A percentile compares a stretch with the other conserved stretches of the same genome.
Evolutionary conservation across 2,329 filamentous ascomycete species (phyloP).

Genomic region (Neonectria neomacrospora): DNA sequence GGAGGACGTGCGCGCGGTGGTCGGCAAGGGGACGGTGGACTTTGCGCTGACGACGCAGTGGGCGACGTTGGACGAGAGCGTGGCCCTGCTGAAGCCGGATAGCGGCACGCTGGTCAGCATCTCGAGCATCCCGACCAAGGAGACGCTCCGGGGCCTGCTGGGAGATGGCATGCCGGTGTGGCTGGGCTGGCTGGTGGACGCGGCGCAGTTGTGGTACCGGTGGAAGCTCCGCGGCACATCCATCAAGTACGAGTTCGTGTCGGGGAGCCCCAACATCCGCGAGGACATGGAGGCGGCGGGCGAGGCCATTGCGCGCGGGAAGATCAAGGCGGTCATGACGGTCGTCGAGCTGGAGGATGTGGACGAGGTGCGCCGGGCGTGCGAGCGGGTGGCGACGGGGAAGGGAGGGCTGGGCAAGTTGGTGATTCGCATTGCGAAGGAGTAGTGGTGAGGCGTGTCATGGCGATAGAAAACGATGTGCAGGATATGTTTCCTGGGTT

Average conservation of each 20-base stretch:
- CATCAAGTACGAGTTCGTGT: slow-evolving; percentile 58
- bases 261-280: slow-evolving; percentile 53
- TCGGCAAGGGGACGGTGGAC: slow-evolving; percentile 59
- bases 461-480: not conserved
- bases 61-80: slow-evolving; percentile 49
- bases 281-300: slow-evolving; percentile 57
- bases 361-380: slow-evolving; percentile 54
- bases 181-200: slow-evolving; percentile 50
- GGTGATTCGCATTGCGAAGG: slow-evolving; percentile 39
- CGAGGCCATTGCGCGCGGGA: slow-evolving; percentile 54
- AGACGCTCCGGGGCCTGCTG: slow-evolving; percentile 45
- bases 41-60: slow-evolving; percentile 62
- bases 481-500: not conserved
- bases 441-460: not conserved
- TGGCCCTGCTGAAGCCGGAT: slow-evolving; percentile 53
- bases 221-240: slow-evolving; percentile 57
- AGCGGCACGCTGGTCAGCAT: slow-evolving; percentile 57
- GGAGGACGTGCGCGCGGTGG: slow-evolving; percentile 49
- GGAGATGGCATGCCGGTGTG: slow-evolving; percentile 51
- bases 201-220: slow-evolving; percentile 54
- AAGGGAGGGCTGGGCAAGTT: slow-evolving; percentile 46
- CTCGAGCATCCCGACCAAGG: slow-evolving; percentile 50
- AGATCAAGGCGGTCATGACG: slow-evolving; percentile 56
- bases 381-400: slow-evolving; percentile 49
- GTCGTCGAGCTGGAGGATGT: slow-evolving; percentile 56